phyloP scores from a whole-genome alignment of 441 rosid genomes.

The Breynia disticha region DNA sequence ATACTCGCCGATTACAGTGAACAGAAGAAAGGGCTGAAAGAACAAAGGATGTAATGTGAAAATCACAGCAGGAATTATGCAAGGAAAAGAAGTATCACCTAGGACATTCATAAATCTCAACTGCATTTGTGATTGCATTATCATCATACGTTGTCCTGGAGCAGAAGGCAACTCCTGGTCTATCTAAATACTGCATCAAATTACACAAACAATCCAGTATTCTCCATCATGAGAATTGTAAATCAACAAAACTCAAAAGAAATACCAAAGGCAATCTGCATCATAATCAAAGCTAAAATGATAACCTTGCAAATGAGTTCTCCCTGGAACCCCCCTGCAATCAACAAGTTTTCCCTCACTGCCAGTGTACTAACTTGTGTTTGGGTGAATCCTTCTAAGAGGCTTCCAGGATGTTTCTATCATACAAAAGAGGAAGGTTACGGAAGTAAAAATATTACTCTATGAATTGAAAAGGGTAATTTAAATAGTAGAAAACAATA shows the following conservation, averaged over 20 bases:
- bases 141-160: slow-evolving; percentile 76
- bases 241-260: neutral
- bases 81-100: slow-evolving; percentile 35
- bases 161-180: slow-evolving; percentile 86
- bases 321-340: slow-evolving; percentile 96
- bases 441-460: neutral
- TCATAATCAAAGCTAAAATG: neutral
- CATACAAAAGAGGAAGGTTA: slow-evolving; percentile 6
- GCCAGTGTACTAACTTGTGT: slow-evolving; percentile 96
- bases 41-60: too few species aligned
- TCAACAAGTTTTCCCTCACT: slow-evolving; percentile 68
- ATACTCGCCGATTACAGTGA: too few species aligned
- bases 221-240: neutral
- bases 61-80: too few species aligned
- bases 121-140: slow-evolving; percentile 86
- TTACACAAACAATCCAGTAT: neutral
- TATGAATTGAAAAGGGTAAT: neutral
- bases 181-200: slow-evolving; percentile 54
- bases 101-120: slow-evolving; percentile 65
- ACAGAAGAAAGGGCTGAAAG: too few species aligned
- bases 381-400: slow-evolving; percentile 83
- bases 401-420: slow-evolving; percentile 85
- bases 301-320: slow-evolving; percentile 90
- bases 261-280: neutral
- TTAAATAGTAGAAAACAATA: neutral